Conservation (phyloP, 2,329 filamentous ascomycete species). For the Xylariaceae sp. region DNA sequence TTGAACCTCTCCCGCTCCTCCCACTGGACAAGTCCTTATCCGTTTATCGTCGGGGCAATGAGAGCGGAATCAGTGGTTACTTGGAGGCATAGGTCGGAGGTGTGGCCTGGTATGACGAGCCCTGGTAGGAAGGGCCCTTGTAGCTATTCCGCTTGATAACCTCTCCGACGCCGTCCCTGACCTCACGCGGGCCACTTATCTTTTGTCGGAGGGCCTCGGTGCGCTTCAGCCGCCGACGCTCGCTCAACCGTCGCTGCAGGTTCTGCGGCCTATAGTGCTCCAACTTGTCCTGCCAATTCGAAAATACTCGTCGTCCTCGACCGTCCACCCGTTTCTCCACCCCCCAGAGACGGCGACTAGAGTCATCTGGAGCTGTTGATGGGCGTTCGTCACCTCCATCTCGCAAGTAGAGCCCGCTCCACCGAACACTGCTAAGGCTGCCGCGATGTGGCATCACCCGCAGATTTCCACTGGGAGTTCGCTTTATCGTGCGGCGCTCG, state of each 20-base stretch:
- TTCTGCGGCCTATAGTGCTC: conserved; percentile 46
- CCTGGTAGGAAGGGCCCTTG: too few relatives aligned
- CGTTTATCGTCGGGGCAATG: too few relatives aligned
- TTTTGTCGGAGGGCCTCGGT: conserved; percentile 52
- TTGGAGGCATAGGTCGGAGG: not conserved
- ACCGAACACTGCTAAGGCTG: conserved; percentile 38
- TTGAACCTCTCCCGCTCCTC: too few relatives aligned
- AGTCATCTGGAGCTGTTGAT: conserved; percentile 32
- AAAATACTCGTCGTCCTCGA: conserved; percentile 30
- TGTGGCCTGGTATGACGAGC: conserved; percentile 26
- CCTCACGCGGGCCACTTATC: conserved; percentile 55
- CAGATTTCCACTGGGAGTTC: conserved; percentile 55
- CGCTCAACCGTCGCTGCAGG: conserved; percentile 50
- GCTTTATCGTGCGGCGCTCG: conserved; percentile 53
- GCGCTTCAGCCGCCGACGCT: conserved; percentile 53
- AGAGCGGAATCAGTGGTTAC: conserved; percentile 3
- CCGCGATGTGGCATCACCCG: conserved; percentile 51
- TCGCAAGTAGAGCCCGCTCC: conserved; percentile 20
- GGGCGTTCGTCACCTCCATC: conserved; percentile 29
- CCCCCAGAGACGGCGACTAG: conserved; percentile 25
- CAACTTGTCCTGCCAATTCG: conserved; percentile 41
- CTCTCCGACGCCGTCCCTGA: conserved; percentile 54
- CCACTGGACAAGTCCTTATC: too few relatives aligned
- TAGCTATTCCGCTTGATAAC: conserved; percentile 45
- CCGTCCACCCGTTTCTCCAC: conserved; percentile 29